Percentiles rank a stretch among this genome's conserved stretches.
Conservation (phyloP, 2,329 filamentous ascomycete genomes). For the Mariannaea elegans region DNA sequence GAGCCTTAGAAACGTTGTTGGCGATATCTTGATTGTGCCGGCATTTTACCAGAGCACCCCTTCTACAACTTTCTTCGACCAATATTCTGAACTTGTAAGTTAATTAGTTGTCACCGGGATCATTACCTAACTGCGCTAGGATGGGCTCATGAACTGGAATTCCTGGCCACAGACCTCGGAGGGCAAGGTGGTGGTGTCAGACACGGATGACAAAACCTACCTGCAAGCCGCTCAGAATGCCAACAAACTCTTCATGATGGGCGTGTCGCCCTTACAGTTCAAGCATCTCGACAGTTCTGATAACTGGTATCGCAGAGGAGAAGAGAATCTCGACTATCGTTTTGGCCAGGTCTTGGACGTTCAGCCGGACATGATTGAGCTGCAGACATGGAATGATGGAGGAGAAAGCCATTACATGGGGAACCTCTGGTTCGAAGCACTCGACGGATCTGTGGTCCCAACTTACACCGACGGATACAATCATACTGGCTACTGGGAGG, state of each 20-base stretch:
- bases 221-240: slow-evolving; percentile 8
- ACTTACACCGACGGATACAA: slow-evolving; percentile 12
- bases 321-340: slow-evolving; percentile 14
- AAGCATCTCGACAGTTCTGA: slow-evolving; percentile 9
- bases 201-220: slow-evolving; percentile 10
- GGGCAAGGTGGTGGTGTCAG: slow-evolving; percentile 8
- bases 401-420: slow-evolving; percentile 35
- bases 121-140: slow-evolving; percentile 1
- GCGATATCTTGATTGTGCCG: slow-evolving; percentile 16
- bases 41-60: slow-evolving; percentile 11
- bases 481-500: slow-evolving; percentile 14
- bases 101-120: too few relatives aligned
- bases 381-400: slow-evolving; percentile 31
- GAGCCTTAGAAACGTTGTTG: slow-evolving; percentile 4
- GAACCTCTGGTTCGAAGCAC: slow-evolving; percentile 20
- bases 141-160: slow-evolving; percentile 22
- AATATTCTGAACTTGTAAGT: slow-evolving; percentile 14
- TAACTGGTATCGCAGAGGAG: slow-evolving; percentile 21
- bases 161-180: slow-evolving; percentile 10
- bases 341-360: slow-evolving; percentile 12
- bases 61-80: slow-evolving; percentile 12
- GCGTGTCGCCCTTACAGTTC: slow-evolving; percentile 19
- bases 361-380: slow-evolving; percentile 18
- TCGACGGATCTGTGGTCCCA: neutral
- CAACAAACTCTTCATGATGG: slow-evolving; percentile 24